Conservation (phyloP, 768 basidiomycete genomes). For the Russula virescens region DNA sequence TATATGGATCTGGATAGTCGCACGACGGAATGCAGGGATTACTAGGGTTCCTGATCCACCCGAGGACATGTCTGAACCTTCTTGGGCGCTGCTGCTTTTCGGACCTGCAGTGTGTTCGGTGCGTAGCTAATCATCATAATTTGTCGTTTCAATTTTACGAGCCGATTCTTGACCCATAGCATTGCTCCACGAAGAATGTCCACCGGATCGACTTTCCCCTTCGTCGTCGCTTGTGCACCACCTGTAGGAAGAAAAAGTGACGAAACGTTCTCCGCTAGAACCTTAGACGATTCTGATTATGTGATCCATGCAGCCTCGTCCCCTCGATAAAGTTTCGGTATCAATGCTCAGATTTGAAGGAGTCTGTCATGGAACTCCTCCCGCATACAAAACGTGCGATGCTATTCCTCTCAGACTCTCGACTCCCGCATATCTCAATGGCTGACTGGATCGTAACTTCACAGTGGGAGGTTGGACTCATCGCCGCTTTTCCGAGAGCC, state of each 20-base stretch:
- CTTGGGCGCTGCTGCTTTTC: slow-evolving; percentile 22
- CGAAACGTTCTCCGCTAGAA: not conserved
- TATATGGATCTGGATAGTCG: slow-evolving; percentile 14
- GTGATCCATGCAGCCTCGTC: slow-evolving; percentile 3
- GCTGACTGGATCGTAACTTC: not conserved
- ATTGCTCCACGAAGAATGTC: slow-evolving; percentile 17
- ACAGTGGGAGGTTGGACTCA: slow-evolving; percentile 22
- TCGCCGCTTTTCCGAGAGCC: slow-evolving; percentile 11
- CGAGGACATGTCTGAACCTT: slow-evolving; percentile 24
- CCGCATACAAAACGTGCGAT: slow-evolving; percentile 20
- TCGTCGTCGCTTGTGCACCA: slow-evolving; percentile 19
- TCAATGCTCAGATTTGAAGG: slow-evolving; percentile 17
- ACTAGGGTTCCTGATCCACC: slow-evolving; percentile 18
- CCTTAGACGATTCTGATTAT: not conserved
- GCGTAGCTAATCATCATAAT: not conserved
- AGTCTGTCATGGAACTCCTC: slow-evolving; percentile 17
- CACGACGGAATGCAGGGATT: slow-evolving; percentile 9
- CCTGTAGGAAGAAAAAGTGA: slow-evolving; percentile 20
- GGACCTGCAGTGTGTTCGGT: slow-evolving; percentile 21
- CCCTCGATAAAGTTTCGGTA: slow-evolving; percentile 8
- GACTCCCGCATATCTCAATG: not conserved
- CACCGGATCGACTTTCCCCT: slow-evolving; percentile 21
- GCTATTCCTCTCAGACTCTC: not conserved
- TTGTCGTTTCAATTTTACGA: not conserved
- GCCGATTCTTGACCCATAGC: not conserved